Conservation (phyloP, 495 filamentous ascomycete species). For the Alectoria sarmentosa region DNA sequence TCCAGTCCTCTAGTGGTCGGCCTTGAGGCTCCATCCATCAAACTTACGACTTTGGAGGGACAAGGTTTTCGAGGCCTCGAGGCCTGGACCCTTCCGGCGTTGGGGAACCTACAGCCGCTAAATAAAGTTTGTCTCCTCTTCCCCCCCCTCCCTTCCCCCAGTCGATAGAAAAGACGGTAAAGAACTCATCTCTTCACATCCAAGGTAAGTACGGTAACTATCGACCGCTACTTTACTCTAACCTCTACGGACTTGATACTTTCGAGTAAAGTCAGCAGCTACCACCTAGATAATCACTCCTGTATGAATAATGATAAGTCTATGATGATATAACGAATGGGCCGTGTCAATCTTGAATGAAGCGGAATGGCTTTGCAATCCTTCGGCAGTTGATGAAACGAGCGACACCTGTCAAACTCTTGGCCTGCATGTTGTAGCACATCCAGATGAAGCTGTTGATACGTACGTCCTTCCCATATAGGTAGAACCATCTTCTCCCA, state of each 20-base stretch:
- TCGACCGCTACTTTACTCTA: too few species aligned
- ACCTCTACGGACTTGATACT: not conserved
- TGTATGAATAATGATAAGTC: too few species aligned
- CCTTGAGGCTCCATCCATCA: not conserved
- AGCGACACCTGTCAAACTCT: not conserved
- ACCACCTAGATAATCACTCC: not conserved
- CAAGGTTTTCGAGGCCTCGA: not conserved
- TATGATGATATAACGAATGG: too few species aligned
- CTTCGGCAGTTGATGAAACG: not conserved
- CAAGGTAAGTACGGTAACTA: too few species aligned
- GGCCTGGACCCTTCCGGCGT: not conserved
- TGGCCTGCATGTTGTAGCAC: not conserved
- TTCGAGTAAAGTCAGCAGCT: not conserved
- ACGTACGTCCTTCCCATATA: too few species aligned
- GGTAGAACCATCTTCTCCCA: too few species aligned
- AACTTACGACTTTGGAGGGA: not conserved
- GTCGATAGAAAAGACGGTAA: not conserved
- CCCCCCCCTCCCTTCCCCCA: not conserved
- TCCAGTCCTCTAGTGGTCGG: too few species aligned
- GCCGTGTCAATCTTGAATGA: not conserved
- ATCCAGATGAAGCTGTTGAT: not conserved
- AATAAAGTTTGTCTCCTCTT: not conserved
- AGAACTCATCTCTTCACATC: not conserved
- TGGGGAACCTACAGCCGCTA: slow-evolving; percentile 3
- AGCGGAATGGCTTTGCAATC: too few species aligned